A percentile compares a stretch with the other conserved stretches of the same genome.
Conservation (phyloP, 805 yeast species). For the Candida suzukii region DNA sequence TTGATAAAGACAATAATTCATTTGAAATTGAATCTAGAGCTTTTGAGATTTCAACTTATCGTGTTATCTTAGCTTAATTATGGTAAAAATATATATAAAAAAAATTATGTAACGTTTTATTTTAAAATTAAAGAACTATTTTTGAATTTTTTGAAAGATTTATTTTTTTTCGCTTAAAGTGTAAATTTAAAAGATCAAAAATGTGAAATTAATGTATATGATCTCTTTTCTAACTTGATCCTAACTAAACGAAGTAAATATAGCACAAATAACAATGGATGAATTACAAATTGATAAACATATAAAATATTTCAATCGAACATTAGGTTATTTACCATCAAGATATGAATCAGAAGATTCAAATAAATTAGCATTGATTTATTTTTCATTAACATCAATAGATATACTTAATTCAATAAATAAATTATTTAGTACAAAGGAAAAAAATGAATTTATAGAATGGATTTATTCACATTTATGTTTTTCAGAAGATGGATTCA, state of each 20-base stretch:
- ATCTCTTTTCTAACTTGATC: no score
- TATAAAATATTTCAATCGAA: slow-evolving; percentile 21
- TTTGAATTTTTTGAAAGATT: no score
- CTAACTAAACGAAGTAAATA: neutral
- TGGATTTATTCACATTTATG: slow-evolving; percentile 44
- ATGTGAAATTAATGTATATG: no score
- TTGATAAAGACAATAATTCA: slow-evolving; percentile 20
- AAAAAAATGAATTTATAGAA: slow-evolving; percentile 26
- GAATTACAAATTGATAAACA: slow-evolving; percentile 17
- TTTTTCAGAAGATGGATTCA: slow-evolving; percentile 39
- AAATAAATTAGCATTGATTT: slow-evolving; percentile 60
- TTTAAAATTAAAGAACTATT: no score
- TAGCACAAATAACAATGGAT: neutral
- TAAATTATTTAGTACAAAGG: slow-evolving; percentile 18
- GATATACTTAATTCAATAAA: slow-evolving; percentile 31
- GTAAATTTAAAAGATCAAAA: no score
- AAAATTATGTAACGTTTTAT: no score
- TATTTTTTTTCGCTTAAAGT: no score
- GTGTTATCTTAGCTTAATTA: slow-evolving; percentile 30
- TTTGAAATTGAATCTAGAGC: slow-evolving; percentile 48
- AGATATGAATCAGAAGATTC: slow-evolving; percentile 61
- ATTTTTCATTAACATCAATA: slow-evolving; percentile 61
- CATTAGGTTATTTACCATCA: slow-evolving; percentile 30
- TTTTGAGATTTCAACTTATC: slow-evolving; percentile 70
- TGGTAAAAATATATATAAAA: no score